phyloP scores from a whole-genome alignment of 768 basidiomycete genomes.

The Pilatotrama ljubarskyi region DNA sequence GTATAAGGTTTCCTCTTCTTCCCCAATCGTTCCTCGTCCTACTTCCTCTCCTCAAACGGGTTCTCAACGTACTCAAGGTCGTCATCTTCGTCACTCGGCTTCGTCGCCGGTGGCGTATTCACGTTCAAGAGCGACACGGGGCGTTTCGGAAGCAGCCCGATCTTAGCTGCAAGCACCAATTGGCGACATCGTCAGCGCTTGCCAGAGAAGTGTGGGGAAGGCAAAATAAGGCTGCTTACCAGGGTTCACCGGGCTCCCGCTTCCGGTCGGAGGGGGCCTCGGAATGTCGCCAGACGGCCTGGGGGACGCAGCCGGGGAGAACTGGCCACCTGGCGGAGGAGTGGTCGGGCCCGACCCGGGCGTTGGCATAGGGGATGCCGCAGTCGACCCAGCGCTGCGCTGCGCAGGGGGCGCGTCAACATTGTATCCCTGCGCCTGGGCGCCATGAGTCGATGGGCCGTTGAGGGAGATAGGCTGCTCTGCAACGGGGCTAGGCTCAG shows the following conservation, averaged over 20 bases:
- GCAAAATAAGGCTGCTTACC: constrained; percentile 18
- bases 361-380: not conserved
- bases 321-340: not conserved
- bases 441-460: not conserved
- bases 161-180: constrained; percentile 46
- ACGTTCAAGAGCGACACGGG: constrained; percentile 58
- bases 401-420: constrained; percentile 11
- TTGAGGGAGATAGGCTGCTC: constrained; percentile 2
- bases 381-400: not conserved
- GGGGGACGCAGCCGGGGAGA: constrained; percentile 16
- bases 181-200: not conserved
- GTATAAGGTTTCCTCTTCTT: not conserved
- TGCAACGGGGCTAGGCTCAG: not conserved
- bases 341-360: constrained; percentile 7
- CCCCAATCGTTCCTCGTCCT: not conserved
- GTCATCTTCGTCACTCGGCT: constrained; percentile 42
- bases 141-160: constrained; percentile 72
- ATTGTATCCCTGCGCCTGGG: constrained; percentile 26
- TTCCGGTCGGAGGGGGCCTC: constrained; percentile 24
- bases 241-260: constrained; percentile 29
- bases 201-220: not conserved
- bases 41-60: constrained; percentile 63
- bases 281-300: constrained; percentile 24
- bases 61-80: constrained; percentile 75
- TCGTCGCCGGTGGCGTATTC: constrained; percentile 34